phyloP scores from a whole-genome alignment of 352 stramenopile species.

The Phytophthora palmivora region DNA sequence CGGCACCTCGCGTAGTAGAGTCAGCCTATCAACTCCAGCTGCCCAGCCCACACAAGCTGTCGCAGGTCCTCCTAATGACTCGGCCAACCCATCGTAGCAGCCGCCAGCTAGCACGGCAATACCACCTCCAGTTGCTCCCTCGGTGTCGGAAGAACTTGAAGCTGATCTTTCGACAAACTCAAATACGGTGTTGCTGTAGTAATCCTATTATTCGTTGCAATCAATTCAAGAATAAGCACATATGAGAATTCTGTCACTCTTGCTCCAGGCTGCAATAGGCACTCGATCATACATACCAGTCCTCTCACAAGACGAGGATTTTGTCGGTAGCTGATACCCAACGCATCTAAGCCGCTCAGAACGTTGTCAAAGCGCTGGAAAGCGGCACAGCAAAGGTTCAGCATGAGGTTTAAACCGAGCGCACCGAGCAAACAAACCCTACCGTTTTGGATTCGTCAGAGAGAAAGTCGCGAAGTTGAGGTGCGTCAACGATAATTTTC shows the following conservation, averaged over 20 bases:
- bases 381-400: conserved; percentile 6
- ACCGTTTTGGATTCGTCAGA: conserved; percentile 65
- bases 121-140: conserved; percentile 40
- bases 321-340: conserved; percentile 67
- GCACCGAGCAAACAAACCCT: not conserved
- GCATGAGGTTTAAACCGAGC: not conserved
- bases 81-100: conserved; percentile 82
- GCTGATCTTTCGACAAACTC: conserved; percentile 79
- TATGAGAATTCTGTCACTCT: conserved; percentile 1
- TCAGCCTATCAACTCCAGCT: conserved; percentile 82
- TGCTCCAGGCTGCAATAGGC: not conserved
- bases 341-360: conserved; percentile 58
- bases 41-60: conserved; percentile 86
- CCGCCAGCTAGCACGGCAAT: conserved; percentile 86
- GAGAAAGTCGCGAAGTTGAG: conserved; percentile 67
- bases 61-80: conserved; percentile 65
- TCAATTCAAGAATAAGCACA: conserved; percentile 1
- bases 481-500: conserved; percentile 69
- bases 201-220: conserved; percentile 59
- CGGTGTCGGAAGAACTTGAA: conserved; percentile 2
- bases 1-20: conserved; percentile 56
- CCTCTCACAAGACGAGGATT: conserved; percentile 83
- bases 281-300: conserved; percentile 57
- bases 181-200: conserved; percentile 92
- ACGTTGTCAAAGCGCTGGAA: conserved; percentile 75